Evolutionary conservation across 495 filamentous ascomycete species (phyloP), one percentile per base, ranked within the genome.

Genomic region (Penicillium egyptiacum): DNA sequence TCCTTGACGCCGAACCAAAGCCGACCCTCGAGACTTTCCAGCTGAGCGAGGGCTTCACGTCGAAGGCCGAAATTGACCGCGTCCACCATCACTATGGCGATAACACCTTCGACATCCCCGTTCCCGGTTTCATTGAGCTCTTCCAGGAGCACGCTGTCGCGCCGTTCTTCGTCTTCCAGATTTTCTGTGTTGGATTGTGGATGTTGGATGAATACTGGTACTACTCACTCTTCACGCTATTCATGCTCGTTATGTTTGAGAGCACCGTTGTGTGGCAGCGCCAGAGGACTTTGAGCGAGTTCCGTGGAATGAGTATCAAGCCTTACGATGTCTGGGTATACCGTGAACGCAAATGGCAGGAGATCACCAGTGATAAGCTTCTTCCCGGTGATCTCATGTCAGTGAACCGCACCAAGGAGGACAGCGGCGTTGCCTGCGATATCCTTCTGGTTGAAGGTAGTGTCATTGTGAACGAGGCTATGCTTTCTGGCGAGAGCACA

Each of bases 191-290:
- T 55, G 94, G 95, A 26, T 77, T 99, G 57, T 99, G 94, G 94
- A 90, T 97, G 87, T 71, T 99, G 71, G 94, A 99, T 71, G 94
- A 99, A 75, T 98, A 97, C 75, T 99, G 94, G 94, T 99, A 99
- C 76, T 99, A 98, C 72, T 99, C 94, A 57, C 81, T 99, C 12
- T 99, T 99, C 68, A 98, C 94, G 2, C 85, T 98, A 20, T 93
- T 97, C 77, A 98, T 98, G 94, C 85, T 99, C 33, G 88, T 98
- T 58, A 88, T 83, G 44, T 99, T 99, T 68, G 94, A 99, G 78
- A 96, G 92, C 71, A 99, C 94, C 8, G 94, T 99, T 17, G 94
- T 99, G 11, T 99, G 94, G 94, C 94, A 99, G 77, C 86, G 94
- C 56, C 94, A 99, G 79, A 83, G 92, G 55, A 98, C 94, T n/a